Base-by-base conservation (phyloP, 2,329 filamentous ascomycete genomes). In the Stachybotrys chlorohalonatus region DNA sequence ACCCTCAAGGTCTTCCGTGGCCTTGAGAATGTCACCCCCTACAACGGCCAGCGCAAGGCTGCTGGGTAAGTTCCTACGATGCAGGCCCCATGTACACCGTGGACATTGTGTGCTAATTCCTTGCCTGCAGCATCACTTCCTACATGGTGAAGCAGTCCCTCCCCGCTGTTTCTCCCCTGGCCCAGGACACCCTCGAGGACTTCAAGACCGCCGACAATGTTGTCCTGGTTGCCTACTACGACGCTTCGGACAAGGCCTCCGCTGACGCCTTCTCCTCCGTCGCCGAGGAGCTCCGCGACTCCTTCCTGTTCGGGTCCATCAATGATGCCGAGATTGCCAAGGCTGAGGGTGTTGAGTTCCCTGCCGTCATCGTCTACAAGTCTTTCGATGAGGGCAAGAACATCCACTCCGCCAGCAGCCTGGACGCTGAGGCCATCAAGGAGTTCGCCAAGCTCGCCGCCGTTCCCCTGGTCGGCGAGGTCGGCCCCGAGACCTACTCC, bases 91-190 rank as follows among this genome's bases (percentile, higher is more conserved):
- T 31, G 31, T 31, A 7, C 39, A 49, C 8, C 36, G 36, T 42
- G 36, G 36, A 2, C 24, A 24, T 24, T 24, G 24, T 42, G 36
- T 9, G 9, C 13, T 85, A 74, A 75, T 81, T 77, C 51, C 31
- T 49, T 46, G 46, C 9, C n/a, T 31, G 11, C 56, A 83, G 80
- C 59, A 86, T 86, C 70, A 80, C 81, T 51, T 86, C 85, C 31
- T 97, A 96, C 81, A 99, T 99, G 94, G 87, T 90, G 73, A 99
- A 97, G 84, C 94, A 97, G 78, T 89, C 90, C 31, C 83, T 99
- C 57, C 94, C 94, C 53, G 89, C 94, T 60, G 92, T 99, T 60
- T 96, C 94, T 6, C 68, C 82, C 60, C 81, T 99, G 57, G 86
- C 82, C 65, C 85, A 87, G 72, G 89, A 93, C 61, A 90, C 86